Evolutionary conservation across 306 rosid species (phyloP).

Genomic region (Macrotyloma uniflorum): DNA sequence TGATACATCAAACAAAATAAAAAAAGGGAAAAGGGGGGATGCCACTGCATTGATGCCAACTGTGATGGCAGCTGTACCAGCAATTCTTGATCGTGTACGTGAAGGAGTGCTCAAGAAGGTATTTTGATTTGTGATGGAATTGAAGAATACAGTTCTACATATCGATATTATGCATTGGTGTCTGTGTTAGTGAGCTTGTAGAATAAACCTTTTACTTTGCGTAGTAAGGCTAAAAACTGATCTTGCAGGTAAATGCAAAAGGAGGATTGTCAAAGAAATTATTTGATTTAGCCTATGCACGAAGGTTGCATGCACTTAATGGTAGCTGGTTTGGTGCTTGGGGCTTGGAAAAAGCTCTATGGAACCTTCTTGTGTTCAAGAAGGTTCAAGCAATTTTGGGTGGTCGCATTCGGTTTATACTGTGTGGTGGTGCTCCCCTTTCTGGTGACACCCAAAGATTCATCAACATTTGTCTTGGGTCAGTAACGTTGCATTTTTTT

Average conservation of each 20-base stretch:
- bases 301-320: conserved; percentile 81
- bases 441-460: conserved; percentile 92
- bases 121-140: conserved; percentile 41
- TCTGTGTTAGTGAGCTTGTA: conserved; percentile 4
- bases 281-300: conserved; percentile 87
- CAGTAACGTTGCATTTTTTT: conserved; percentile 27
- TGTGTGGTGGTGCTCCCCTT: conserved; percentile 99
- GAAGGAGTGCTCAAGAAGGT: conserved; percentile 96
- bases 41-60: conserved; percentile 80
- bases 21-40: conserved; percentile 88
- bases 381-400: conserved; percentile 90
- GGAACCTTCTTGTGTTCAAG: conserved; percentile 81
- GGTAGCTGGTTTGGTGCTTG: conserved; percentile 99
- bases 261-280: conserved; percentile 81
- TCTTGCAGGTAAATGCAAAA: conserved; percentile 70
- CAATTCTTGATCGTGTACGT: conserved; percentile 96
- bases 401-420: conserved; percentile 80
- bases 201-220: conserved; percentile 16
- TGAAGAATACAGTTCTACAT: conserved; percentile 18
- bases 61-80: conserved; percentile 92
- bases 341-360: conserved; percentile 81
- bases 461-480: conserved; percentile 97
- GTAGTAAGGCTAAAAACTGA: conserved; percentile 34
- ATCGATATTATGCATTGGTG: neutral
- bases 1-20: conserved; percentile 94